These are phyloP conservation scores for Botrytis tulipae DNA, from an alignment of 2,329 filamentous ascomycete genomes.

Conservation along the genomic window DNA sequence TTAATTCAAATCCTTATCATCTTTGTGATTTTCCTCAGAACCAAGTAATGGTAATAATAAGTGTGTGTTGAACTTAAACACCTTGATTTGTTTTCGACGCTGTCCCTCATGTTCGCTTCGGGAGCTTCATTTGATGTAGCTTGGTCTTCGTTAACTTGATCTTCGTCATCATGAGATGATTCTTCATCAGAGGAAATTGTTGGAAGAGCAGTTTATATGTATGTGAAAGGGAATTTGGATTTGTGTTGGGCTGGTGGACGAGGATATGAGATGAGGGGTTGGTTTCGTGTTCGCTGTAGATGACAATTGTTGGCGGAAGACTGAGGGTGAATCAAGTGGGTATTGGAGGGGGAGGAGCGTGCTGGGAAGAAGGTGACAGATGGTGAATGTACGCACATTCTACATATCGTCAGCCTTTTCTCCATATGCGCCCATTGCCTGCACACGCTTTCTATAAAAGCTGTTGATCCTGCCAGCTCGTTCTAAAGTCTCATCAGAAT, in stretches of 20 bases:
- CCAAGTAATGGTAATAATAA: neutral
- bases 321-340: neutral
- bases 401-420: neutral
- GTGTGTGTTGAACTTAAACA: no score
- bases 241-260: neutral
- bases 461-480: neutral
- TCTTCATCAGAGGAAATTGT: neutral
- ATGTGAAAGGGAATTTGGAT: accelerated
- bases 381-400: neutral
- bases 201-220: neutral
- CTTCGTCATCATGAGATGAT: no score
- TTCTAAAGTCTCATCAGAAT: neutral
- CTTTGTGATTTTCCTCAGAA: accelerated
- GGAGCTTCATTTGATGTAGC: no score
- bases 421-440: neutral
- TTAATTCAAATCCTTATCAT: neutral
- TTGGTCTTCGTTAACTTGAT: no score
- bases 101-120: no score
- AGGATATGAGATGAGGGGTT: neutral
- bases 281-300: neutral
- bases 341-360: neutral
- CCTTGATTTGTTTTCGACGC: no score
- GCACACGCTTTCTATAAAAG: neutral
- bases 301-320: neutral
- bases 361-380: neutral